Evolutionary conservation across 257 asterid species (phyloP).

Genomic region (Scutellaria baicalensis): DNA sequence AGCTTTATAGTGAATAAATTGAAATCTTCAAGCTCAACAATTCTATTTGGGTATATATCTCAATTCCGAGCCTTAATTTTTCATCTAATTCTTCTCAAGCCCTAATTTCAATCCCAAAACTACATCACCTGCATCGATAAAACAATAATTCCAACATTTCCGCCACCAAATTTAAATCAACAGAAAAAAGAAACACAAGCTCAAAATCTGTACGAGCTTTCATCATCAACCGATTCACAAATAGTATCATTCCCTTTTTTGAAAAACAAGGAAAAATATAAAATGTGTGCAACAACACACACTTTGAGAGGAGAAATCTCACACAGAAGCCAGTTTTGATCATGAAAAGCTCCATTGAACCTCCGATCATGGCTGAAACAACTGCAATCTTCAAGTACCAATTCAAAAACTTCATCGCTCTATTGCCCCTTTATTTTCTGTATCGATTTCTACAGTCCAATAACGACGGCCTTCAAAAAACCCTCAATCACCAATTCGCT

Average conservation of each 20-base stretch:
- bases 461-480: background rate
- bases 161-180: background rate
- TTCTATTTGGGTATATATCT: background rate
- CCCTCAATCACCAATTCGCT: background rate
- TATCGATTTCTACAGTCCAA: too few species aligned
- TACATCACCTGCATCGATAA: background rate
- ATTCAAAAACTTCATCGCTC: too few species aligned
- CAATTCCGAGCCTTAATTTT: too few species aligned
- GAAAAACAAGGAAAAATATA: background rate
- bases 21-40: background rate
- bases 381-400: too few species aligned
- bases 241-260: too few species aligned
- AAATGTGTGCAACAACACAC: background rate
- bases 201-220: background rate
- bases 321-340: too few species aligned
- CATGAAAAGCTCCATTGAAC: too few species aligned
- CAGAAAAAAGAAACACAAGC: background rate
- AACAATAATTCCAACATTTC: background rate
- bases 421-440: too few species aligned
- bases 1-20: background rate
- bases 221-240: background rate
- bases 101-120: background rate
- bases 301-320: slow-evolving; percentile 46
- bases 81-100: background rate
- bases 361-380: too few species aligned